Percentiles rank a stretch among this genome's conserved stretches.
phyloP scores from a whole-genome alignment of 1,284 basidiomycete species.

The Quambalaria eucalypti region DNA sequence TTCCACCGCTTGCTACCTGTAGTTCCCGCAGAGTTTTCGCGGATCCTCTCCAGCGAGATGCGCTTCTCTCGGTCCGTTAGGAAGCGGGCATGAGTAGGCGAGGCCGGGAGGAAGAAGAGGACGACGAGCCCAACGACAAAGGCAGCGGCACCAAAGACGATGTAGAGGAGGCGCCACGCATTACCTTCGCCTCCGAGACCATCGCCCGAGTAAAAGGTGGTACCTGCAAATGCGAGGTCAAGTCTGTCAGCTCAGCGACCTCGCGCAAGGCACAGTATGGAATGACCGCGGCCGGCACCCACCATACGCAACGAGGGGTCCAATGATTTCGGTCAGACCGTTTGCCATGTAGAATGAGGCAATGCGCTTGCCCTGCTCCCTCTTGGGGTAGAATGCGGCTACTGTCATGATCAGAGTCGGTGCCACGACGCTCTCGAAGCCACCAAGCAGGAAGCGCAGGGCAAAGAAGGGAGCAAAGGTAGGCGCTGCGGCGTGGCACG shows the following conservation, averaged over 20 bases:
- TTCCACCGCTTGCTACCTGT: conserved; percentile 57
- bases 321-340: conserved; percentile 58
- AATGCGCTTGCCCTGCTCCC: conserved; percentile 59
- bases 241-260: too few species aligned
- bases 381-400: conserved; percentile 63
- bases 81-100: conserved; percentile 57
- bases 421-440: conserved; percentile 53
- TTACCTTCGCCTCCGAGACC: conserved; percentile 14
- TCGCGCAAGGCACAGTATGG: too few species aligned
- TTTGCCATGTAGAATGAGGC: conserved; percentile 65
- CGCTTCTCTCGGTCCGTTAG: conserved; percentile 58
- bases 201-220: conserved; percentile 54
- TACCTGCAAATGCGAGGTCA: background rate
- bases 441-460: conserved; percentile 57
- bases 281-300: too few species aligned
- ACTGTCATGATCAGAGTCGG: conserved; percentile 60
- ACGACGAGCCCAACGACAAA: conserved; percentile 57
- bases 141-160: conserved; percentile 58
- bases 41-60: conserved; percentile 60
- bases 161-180: conserved; percentile 57
- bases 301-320: conserved; percentile 60
- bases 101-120: conserved; percentile 59
- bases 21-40: conserved; percentile 60
- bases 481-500: conserved; percentile 53
- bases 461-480: conserved; percentile 59